phyloP scores from a whole-genome alignment of 345 rosid genomes.

The Rubroshorea leprosula region DNA sequence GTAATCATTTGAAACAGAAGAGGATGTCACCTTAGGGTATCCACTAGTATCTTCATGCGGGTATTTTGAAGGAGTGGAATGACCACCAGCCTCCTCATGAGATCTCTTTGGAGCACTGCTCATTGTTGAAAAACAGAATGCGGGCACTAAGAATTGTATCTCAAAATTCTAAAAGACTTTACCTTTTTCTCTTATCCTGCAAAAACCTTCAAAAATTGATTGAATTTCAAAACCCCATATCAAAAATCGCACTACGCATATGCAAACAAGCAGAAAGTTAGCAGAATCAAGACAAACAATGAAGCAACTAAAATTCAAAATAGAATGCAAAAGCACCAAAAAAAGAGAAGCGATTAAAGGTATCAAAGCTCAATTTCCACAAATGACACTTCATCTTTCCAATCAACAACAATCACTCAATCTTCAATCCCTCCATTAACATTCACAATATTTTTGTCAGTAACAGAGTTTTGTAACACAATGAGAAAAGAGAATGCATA shows the following conservation, averaged over 20 bases:
- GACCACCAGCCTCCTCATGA: slow-evolving; percentile 71
- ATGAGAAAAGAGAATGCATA: background rate
- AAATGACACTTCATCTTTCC: background rate
- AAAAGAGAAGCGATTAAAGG: slow-evolving; percentile 2
- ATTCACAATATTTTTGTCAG: background rate
- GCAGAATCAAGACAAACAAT: background rate
- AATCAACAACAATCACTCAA: background rate
- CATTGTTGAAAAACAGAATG: slow-evolving; percentile 26
- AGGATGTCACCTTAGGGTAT: slow-evolving; percentile 53
- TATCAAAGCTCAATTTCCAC: background rate
- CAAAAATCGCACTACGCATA: background rate
- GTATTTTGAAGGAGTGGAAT: slow-evolving; percentile 64
- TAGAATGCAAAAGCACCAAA: background rate
- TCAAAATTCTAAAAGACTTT: background rate
- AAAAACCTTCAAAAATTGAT: background rate
- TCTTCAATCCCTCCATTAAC: background rate
- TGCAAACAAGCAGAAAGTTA: background rate
- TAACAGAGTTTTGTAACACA: background rate
- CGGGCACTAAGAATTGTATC: background rate
- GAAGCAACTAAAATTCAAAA: slow-evolving; percentile 1
- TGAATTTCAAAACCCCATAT: background rate
- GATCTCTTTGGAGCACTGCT: slow-evolving; percentile 79
- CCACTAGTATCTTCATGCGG: slow-evolving; percentile 60
- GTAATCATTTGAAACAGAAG: slow-evolving; percentile 42
- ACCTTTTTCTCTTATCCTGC: slow-evolving; percentile 3